A percentile compares a stretch with the other conserved stretches of the same genome.
These are phyloP conservation scores for Tubosaeta sp. DNA, from an alignment of 768 basidiomycete genomes.

Conservation along the genomic window DNA sequence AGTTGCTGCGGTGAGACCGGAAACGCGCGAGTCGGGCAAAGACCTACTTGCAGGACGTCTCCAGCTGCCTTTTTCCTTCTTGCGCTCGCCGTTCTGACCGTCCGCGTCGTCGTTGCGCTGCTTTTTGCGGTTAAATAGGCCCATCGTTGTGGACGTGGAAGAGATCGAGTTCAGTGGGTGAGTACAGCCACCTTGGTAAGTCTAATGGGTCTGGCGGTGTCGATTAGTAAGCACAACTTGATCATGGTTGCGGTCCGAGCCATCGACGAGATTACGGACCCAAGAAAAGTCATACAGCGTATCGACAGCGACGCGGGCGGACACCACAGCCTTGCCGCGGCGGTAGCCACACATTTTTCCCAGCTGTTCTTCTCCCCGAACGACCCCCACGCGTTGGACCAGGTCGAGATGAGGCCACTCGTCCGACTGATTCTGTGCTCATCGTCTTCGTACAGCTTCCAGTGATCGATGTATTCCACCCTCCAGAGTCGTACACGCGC, in stretches of 20 bases:
- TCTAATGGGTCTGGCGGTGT: neutral
- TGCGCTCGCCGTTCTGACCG: slow-evolving; percentile 46
- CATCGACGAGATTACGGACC: slow-evolving; percentile 47
- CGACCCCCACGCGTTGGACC: slow-evolving; percentile 26
- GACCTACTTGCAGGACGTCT: slow-evolving; percentile 72
- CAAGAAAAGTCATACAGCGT: slow-evolving; percentile 44
- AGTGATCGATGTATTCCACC: slow-evolving; percentile 40
- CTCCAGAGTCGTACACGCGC: slow-evolving; percentile 46
- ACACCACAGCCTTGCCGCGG: slow-evolving; percentile 33
- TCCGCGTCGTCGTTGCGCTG: slow-evolving; percentile 29
- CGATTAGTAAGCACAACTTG: slow-evolving; percentile 13
- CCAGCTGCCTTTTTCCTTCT: slow-evolving; percentile 87
- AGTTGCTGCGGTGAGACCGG: slow-evolving; percentile 13
- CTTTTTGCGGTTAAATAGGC: slow-evolving; percentile 55
- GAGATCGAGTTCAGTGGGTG: neutral
- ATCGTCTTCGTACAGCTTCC: slow-evolving; percentile 47
- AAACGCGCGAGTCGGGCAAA: slow-evolving; percentile 5
- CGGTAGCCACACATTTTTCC: slow-evolving; percentile 45
- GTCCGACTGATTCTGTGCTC: neutral
- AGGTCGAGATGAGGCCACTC: slow-evolving; percentile 19
- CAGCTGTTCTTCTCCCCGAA: slow-evolving; percentile 36
- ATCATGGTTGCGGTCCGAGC: slow-evolving; percentile 52
- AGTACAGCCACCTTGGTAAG: slow-evolving; percentile 10
- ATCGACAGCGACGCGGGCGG: slow-evolving; percentile 41
- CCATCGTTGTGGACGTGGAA: slow-evolving; percentile 37